phyloP scores from a whole-genome alignment of 2,329 filamentous ascomycete species.

The Onygena corvina region DNA sequence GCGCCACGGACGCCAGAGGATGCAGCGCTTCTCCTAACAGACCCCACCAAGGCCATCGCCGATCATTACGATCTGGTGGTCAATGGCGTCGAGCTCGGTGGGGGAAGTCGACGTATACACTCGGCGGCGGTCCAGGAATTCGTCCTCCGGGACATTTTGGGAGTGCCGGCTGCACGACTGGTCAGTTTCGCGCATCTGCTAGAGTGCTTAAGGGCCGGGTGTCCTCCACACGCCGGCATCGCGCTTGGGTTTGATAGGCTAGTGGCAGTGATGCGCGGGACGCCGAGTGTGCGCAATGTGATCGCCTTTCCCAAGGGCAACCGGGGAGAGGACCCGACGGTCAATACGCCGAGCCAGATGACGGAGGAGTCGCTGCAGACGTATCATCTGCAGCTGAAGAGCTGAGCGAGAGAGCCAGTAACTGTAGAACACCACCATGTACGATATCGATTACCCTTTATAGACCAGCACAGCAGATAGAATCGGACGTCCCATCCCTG shows the following conservation, averaged over 20 bases:
- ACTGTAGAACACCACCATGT: too few relatives aligned
- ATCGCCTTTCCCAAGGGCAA: constrained; percentile 95
- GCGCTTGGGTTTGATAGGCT: constrained; percentile 86
- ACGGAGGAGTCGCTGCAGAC: constrained; percentile 48
- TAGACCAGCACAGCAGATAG: too few relatives aligned
- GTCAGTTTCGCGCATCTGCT: constrained; percentile 75
- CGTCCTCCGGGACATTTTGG: constrained; percentile 69
- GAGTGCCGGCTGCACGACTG: constrained; percentile 62
- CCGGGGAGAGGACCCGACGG: constrained; percentile 73
- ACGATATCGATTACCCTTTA: too few relatives aligned
- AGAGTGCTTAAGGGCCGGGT: constrained; percentile 68
- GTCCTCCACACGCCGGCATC: constrained; percentile 88
- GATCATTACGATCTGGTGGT: constrained; percentile 95
- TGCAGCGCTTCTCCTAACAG: constrained; percentile 57
- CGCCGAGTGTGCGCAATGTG: constrained; percentile 72
- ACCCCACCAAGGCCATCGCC: constrained; percentile 61
- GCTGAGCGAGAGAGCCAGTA: too few relatives aligned
- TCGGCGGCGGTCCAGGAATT: constrained; percentile 69
- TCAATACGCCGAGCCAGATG: constrained; percentile 61
- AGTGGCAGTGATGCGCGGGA: constrained; percentile 64
- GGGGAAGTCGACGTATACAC: constrained; percentile 87
- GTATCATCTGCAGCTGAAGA: constrained; percentile 42
- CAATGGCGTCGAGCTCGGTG: constrained; percentile 88
- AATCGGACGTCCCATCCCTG: too few relatives aligned
- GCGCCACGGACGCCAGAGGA: constrained; percentile 63